Conservation (phyloP, 169 alveolate species). For the Pseudocohnilembus persalinus region DNA sequence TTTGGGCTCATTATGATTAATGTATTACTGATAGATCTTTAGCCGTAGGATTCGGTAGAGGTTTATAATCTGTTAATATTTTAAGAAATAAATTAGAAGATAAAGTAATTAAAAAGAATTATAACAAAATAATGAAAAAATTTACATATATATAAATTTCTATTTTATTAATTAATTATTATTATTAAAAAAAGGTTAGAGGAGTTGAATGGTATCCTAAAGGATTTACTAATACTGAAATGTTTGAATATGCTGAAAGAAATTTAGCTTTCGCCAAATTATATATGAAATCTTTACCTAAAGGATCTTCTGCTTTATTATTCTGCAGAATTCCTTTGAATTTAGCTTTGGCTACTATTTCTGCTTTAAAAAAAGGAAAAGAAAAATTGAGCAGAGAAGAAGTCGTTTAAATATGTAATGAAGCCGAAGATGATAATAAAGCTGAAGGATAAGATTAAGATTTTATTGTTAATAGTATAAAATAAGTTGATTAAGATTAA, state of each 20-base stretch:
- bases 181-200: neutral
- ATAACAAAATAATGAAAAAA: no score
- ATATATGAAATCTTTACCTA: conserved; percentile 7
- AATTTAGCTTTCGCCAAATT: neutral
- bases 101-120: neutral
- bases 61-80: conserved; percentile 14
- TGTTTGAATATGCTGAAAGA: conserved; percentile 18
- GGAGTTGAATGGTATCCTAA: conserved; percentile 14
- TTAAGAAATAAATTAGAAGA: conserved; percentile 15
- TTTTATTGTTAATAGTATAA: neutral
- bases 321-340: conserved; percentile 23
- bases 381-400: conserved; percentile 16
- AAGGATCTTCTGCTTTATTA: conserved; percentile 15
- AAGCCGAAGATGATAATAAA: neutral
- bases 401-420: conserved; percentile 8
- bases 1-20: conserved; percentile 18
- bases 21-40: conserved; percentile 20
- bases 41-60: conserved; percentile 18
- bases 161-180: no score
- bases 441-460: neutral
- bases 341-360: conserved; percentile 7
- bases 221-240: conserved; percentile 4
- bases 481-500: neutral
- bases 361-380: conserved; percentile 3
- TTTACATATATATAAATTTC: no score